Percentiles rank a stretch among this genome's conserved stretches.
These are phyloP conservation scores for Clonostachys chloroleuca DNA, from an alignment of 2,329 filamentous ascomycete genomes.

Conservation along the genomic window DNA sequence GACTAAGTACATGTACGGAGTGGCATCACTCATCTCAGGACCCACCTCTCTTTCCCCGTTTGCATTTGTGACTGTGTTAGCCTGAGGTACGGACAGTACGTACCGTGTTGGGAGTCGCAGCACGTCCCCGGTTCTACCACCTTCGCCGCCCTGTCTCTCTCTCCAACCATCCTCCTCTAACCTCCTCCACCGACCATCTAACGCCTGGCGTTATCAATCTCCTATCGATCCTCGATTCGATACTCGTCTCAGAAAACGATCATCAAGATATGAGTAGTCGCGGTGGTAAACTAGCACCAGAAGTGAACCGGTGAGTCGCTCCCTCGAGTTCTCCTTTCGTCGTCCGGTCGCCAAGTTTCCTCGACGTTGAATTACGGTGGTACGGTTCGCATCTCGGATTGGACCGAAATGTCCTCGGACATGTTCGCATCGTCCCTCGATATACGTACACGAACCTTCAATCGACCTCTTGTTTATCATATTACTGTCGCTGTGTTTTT, in stretches of 20 bases:
- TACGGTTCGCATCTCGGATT: too few species aligned
- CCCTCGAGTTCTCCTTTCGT: neutral
- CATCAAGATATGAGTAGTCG: slow-evolving; percentile 91
- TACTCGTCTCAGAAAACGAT: slow-evolving; percentile 5
- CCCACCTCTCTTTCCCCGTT: too few species aligned
- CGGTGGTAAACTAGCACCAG: slow-evolving; percentile 94
- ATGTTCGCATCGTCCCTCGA: neutral
- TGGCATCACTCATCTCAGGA: too few species aligned
- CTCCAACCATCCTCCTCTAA: neutral
- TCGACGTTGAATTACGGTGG: too few species aligned
- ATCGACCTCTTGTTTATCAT: neutral
- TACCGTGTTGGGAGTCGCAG: neutral
- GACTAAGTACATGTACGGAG: too few species aligned
- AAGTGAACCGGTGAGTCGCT: slow-evolving; percentile 82
- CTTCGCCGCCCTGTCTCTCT: neutral
- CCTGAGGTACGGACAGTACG: neutral
- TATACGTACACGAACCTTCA: neutral
- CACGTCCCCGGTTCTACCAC: neutral
- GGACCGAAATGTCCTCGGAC: neutral
- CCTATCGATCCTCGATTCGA: slow-evolving; percentile 13
- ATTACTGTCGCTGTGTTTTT: neutral
- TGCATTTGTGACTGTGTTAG: neutral
- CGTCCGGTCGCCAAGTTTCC: neutral
- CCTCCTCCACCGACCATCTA: neutral
- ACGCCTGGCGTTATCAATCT: slow-evolving; percentile 3